These are phyloP conservation scores for Lepraria neglecta DNA, from an alignment of 495 filamentous ascomycete species.

Conservation along the genomic window DNA sequence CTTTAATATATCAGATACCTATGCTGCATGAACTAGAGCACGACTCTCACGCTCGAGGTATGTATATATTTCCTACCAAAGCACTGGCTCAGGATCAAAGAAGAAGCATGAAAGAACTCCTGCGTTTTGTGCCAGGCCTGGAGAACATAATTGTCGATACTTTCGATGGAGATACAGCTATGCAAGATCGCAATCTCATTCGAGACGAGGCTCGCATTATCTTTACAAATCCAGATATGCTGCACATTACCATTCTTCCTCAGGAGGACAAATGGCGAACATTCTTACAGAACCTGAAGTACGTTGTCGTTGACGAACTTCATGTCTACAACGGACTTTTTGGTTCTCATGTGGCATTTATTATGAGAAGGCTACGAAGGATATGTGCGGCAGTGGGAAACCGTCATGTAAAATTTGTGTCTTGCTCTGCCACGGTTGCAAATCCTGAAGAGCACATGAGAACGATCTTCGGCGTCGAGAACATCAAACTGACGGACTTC, in stretches of 20 bases:
- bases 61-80: conserved; percentile 99
- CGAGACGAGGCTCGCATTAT: conserved; percentile 88
- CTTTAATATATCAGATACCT: conserved; percentile 91
- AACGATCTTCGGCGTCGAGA: conserved; percentile 82
- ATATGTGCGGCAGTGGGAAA: conserved; percentile 93
- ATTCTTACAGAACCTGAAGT: conserved; percentile 83
- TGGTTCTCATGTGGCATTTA: conserved; percentile 86
- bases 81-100: conserved; percentile 93
- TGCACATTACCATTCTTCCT: conserved; percentile 89
- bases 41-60: conserved; percentile 68
- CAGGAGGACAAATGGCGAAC: conserved; percentile 84
- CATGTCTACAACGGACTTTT: conserved; percentile 97
- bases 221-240: conserved; percentile 98
- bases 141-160: conserved; percentile 77
- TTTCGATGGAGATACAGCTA: conserved; percentile 91
- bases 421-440: conserved; percentile 93
- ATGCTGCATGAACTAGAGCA: conserved; percentile 83
- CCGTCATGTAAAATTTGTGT: conserved; percentile 81
- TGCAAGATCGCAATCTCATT: conserved; percentile 68
- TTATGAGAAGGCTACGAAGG: conserved; percentile 85
- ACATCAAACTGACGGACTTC: conserved; percentile 73
- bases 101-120: conserved; percentile 77
- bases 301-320: conserved; percentile 83
- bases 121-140: conserved; percentile 72
- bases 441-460: conserved; percentile 92